phyloP scores from a whole-genome alignment of 2,329 filamentous ascomycete genomes.

The Xylariaceae sp. region DNA sequence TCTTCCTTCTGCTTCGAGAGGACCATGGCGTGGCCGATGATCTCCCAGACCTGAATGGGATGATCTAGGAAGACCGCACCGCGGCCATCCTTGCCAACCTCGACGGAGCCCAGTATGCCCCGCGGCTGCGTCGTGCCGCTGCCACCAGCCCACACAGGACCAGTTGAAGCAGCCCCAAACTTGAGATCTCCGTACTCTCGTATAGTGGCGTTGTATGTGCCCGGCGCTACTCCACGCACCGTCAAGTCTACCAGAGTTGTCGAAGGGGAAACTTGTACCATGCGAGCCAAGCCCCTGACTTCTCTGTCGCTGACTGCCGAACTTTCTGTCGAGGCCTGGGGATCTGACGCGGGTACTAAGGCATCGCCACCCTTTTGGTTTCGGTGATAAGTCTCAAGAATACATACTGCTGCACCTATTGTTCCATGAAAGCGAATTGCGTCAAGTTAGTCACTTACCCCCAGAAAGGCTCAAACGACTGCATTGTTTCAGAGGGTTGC shows the following conservation, averaged over 20 bases:
- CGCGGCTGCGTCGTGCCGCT: constrained; percentile 38
- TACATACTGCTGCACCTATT: constrained; percentile 79
- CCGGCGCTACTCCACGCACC: constrained; percentile 72
- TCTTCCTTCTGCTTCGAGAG: constrained; percentile 64
- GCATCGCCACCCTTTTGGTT: constrained; percentile 43
- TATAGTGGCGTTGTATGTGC: constrained; percentile 77
- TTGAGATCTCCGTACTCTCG: constrained; percentile 84
- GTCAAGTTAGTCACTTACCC: constrained; percentile 20
- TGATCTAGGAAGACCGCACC: constrained; percentile 78
- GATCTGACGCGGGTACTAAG: constrained; percentile 32
- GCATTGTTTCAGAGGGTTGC: constrained; percentile 6
- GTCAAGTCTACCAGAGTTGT: constrained; percentile 85
- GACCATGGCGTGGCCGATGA: constrained; percentile 89
- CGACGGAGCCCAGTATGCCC: constrained; percentile 64
- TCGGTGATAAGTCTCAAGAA: constrained; percentile 76
- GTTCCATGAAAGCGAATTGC: constrained; percentile 15
- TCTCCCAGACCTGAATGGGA: constrained; percentile 85
- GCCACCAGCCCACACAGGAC: constrained; percentile 67
- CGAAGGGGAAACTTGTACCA: constrained; percentile 81
- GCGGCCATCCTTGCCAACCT: constrained; percentile 68
- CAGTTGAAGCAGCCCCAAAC: constrained; percentile 73
- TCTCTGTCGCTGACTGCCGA: constrained; percentile 39
- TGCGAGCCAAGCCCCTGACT: constrained; percentile 81
- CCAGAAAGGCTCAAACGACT: constrained; percentile 5
- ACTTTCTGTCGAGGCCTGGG: constrained; percentile 27